Percentiles rank a stretch among this genome's conserved stretches.
Evolutionary conservation across 106 monocot genomes (phyloP).

Genomic region (Phalaenopsis aphrodite): DNA sequence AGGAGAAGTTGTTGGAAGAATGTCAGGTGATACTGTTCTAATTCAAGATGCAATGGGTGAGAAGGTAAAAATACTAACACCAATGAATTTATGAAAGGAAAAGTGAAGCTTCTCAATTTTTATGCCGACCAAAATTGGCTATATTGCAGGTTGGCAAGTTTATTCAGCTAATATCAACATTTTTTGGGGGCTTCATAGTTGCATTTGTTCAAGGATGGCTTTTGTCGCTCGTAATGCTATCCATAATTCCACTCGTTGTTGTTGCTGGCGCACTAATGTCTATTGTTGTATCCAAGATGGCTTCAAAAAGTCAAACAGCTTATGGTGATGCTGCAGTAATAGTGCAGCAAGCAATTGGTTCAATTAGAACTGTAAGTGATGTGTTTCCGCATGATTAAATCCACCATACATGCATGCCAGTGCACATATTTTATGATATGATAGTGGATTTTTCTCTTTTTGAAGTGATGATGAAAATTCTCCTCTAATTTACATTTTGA

Average conservation of each 20-base stretch:
- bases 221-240: constrained; percentile 28
- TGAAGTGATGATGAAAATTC: too few relatives aligned
- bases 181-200: constrained; percentile 24
- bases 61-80: constrained; percentile 18
- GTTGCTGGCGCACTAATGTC: constrained; percentile 11
- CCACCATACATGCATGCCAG: too few relatives aligned
- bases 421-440: too few relatives aligned
- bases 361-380: constrained; percentile 33
- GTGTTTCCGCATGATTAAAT: too few relatives aligned
- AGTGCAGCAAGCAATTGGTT: constrained; percentile 32
- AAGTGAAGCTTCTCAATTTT: not conserved
- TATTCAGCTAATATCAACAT: constrained; percentile 20
- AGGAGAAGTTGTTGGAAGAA: constrained; percentile 55
- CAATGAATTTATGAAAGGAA: not conserved
- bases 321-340: constrained; percentile 17
- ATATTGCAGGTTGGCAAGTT: constrained; percentile 30
- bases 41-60: constrained; percentile 67
- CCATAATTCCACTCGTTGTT: constrained; percentile 22
- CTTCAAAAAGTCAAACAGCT: constrained; percentile 15
- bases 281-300: constrained; percentile 15
- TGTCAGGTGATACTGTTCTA: constrained; percentile 64
- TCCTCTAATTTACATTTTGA: not conserved
- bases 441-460: too few relatives aligned
- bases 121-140: not conserved
- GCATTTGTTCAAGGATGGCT: constrained; percentile 39